Conservation (phyloP, 495 filamentous ascomycete genomes). For the Penicillium samsonianum region DNA sequence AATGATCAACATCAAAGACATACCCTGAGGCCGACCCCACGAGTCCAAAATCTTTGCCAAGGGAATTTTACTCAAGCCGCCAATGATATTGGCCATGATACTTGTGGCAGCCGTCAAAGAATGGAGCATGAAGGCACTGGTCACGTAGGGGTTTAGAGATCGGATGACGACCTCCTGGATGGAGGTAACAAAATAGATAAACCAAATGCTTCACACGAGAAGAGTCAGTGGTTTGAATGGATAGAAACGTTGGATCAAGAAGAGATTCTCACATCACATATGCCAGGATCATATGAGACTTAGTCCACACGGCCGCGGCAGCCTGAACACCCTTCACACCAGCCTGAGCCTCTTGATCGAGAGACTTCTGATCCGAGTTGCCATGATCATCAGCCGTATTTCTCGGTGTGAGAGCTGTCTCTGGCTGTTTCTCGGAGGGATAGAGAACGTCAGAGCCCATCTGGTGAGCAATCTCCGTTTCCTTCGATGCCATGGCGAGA, state of each 20-base stretch:
- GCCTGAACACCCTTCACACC: slow-evolving; percentile 8
- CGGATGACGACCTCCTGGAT: slow-evolving; percentile 31
- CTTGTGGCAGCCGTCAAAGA: slow-evolving; percentile 33
- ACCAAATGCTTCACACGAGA: slow-evolving; percentile 31
- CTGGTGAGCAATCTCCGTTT: background rate
- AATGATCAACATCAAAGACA: slow-evolving; percentile 39
- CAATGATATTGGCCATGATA: slow-evolving; percentile 48
- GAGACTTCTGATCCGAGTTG: slow-evolving; percentile 1
- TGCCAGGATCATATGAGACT: slow-evolving; percentile 3
- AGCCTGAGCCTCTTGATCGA: slow-evolving; percentile 8
- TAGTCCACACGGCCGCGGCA: slow-evolving; percentile 1
- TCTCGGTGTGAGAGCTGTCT: background rate
- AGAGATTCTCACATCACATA: slow-evolving; percentile 9
- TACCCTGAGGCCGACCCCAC: slow-evolving; percentile 57
- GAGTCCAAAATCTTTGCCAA: slow-evolving; percentile 67
- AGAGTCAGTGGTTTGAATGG: background rate
- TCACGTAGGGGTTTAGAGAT: slow-evolving; percentile 29
- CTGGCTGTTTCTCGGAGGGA: background rate
- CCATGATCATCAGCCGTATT: background rate
- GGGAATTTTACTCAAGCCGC: slow-evolving; percentile 60
- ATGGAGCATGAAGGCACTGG: slow-evolving; percentile 32
- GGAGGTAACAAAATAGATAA: slow-evolving; percentile 30
- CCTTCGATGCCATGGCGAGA: background rate
- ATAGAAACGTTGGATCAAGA: background rate
- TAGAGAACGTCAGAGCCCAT: background rate